Evolutionary conservation across 805 yeast genomes (phyloP), one percentile per base, ranked within the genome.

Genomic region (Starmera amethionina): DNA sequence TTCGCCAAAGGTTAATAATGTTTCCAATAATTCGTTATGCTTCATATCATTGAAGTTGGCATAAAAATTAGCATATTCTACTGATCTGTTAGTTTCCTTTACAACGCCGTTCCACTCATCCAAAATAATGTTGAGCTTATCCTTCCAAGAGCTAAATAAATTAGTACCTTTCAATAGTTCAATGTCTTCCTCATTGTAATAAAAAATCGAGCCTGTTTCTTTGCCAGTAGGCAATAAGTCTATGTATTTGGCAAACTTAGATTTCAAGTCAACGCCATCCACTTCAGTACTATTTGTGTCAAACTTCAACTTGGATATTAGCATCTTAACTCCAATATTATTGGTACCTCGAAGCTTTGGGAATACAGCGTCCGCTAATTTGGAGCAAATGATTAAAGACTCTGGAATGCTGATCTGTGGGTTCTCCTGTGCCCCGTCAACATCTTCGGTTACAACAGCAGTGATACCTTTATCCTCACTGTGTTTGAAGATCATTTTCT

Each of bases 121-220:
- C 5, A 75, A 63, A 38, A 82, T 55, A n/a, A 55, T 47, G 1
- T 55, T 49, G 32, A 75, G 55, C 41, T 75, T 75, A 7, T 67
- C 71, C 3, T 60, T 57, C 14, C 81, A 50, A 0, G 86, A 74
- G 22, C 70, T 70, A 3, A 77, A 79, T 22, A 65, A 41, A 50
- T 87, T 87, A 0, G 95, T 81, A 1, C 84, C 83, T 19, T 67
- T 62, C n/a, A 88, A 55, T 25, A 67, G 53, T 19, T 60, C 53
- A 43, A 71, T 62, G 38, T 83, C 89, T 4, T 54, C 56, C 0
- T 70, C 59, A 33, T 60, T 65, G 86, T 88, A 88, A 43, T 72
- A 69, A 37, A 73, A 70, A 2, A 94, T 89, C 6, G 80, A 61
- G 10, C 60, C 66, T 8, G 75, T 71, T 2, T 51, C 55, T 8